Evolutionary conservation across 2,329 filamentous ascomycete genomes (phyloP).

Genomic region (Nannizziopsis arthrosporioides): DNA sequence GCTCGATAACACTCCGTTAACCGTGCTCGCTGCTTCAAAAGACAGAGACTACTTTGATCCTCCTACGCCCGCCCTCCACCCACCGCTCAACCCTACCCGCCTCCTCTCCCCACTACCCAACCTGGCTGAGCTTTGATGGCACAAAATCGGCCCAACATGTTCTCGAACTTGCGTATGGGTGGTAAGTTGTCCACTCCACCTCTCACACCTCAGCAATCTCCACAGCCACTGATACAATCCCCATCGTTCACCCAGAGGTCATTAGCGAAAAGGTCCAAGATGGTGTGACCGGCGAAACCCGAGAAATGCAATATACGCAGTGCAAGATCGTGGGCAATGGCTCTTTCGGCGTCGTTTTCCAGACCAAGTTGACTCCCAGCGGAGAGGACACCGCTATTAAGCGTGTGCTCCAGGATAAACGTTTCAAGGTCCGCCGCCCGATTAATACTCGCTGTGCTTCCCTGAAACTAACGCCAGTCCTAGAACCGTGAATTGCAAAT

Average conservation of each 20-base stretch:
- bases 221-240: constrained; percentile 3
- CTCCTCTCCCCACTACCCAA: background rate
- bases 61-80: background rate
- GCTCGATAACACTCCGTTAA: too few relatives aligned
- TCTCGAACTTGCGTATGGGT: constrained; percentile 86
- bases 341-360: constrained; percentile 96
- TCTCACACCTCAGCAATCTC: constrained; percentile 11
- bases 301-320: constrained; percentile 95
- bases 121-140: constrained; percentile 49
- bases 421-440: constrained; percentile 75
- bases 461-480: background rate
- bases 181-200: constrained; percentile 50
- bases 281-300: constrained; percentile 89
- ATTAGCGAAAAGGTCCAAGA: constrained; percentile 98
- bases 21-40: background rate
- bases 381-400: constrained; percentile 99
- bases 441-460: background rate
- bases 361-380: constrained; percentile 95
- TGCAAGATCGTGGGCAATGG: constrained; percentile 99
- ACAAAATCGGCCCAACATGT: constrained; percentile 82
- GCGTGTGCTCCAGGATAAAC: constrained; percentile 95
- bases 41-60: background rate
- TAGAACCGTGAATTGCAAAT: constrained; percentile 99
- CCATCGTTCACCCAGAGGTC: constrained; percentile 54
- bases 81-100: background rate